Evolutionary conservation across 257 asterid genomes (phyloP).

Genomic region (Eustoma russellianum): DNA sequence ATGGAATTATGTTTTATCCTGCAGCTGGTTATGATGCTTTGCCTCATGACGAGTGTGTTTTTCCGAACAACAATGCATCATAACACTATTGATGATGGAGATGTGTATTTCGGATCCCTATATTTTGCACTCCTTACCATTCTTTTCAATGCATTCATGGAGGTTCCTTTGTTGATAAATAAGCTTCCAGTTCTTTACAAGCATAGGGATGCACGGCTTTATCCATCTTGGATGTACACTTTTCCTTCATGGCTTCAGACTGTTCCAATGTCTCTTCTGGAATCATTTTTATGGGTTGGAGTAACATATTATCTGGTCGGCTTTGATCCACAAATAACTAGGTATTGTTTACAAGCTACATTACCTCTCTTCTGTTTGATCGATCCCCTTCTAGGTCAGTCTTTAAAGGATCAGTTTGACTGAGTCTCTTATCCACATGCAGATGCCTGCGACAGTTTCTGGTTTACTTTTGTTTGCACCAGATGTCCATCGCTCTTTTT

Average conservation of each 20-base stretch:
- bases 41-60: conserved; percentile 79
- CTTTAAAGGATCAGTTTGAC: neutral
- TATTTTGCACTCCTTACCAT: conserved; percentile 79
- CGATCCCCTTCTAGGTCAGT: neutral
- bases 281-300: conserved; percentile 80
- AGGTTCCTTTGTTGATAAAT: conserved; percentile 82
- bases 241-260: conserved; percentile 85
- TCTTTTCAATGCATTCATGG: conserved; percentile 86
- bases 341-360: conserved; percentile 27
- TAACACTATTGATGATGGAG: conserved; percentile 73
- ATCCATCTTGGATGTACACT: conserved; percentile 86
- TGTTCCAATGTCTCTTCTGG: conserved; percentile 67
- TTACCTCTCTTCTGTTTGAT: neutral
- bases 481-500: conserved; percentile 78
- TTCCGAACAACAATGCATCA: conserved; percentile 73
- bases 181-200: conserved; percentile 92
- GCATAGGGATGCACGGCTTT: conserved; percentile 75
- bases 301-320: conserved; percentile 80
- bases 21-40: conserved; percentile 75
- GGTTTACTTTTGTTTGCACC: conserved; percentile 77
- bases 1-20: conserved; percentile 13
- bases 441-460: conserved; percentile 72
- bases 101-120: conserved; percentile 68
- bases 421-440: conserved; percentile 14
- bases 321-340: conserved; percentile 73